Base-by-base conservation (phyloP, 2,329 filamentous ascomycete species). In the Cladosporium phlei region DNA sequence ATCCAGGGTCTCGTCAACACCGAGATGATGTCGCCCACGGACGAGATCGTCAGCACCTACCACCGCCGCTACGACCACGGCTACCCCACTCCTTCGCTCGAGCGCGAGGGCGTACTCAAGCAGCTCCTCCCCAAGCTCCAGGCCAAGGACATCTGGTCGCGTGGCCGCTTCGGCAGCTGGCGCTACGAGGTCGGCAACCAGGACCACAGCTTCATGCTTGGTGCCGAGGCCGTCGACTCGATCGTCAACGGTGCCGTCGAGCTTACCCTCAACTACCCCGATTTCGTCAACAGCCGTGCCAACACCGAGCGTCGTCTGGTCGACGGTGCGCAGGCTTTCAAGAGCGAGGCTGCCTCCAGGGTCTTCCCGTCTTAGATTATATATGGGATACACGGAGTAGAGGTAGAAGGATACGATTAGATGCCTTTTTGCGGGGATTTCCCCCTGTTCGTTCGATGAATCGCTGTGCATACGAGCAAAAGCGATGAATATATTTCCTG, bases 1-100 rank as follows among this genome's bases (percentile, higher is more conserved):
- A 97, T 98, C 67, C 86, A 95, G 74, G 93, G 93, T 63, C 85
- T 97, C 40, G 79, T 98, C 77, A 97, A 96, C 80, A 98, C 93
- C 14, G 86, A 95, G 57, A 95, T 98, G 88, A 83, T 98, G 71
- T 82, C 84, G 71, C 76, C 91, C 45, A 77, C 79, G 45, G 93
- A 97, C 63, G 91, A 96, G 75, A 95, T 98, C 56, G 89, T 98
- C 61, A 95, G 89, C 42, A 96, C 90, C 56, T 98, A 98, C 77
- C 88, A 96, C 80, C 88, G 93, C 71, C 83, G 86, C 70, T 98
- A 98, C 71, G 87, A 96, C 69, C 93, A 97, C 76, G 93, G 93
- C 58, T 98, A 98, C 77, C 93, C 93, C 52, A 98, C 93, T 12
- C 93, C 93, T 21, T 80, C 85, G 25, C 82, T 98, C 30, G 93